These are phyloP conservation scores for Cadophora gregata DNA, from an alignment of 2,329 filamentous ascomycete species.

Conservation along the genomic window DNA sequence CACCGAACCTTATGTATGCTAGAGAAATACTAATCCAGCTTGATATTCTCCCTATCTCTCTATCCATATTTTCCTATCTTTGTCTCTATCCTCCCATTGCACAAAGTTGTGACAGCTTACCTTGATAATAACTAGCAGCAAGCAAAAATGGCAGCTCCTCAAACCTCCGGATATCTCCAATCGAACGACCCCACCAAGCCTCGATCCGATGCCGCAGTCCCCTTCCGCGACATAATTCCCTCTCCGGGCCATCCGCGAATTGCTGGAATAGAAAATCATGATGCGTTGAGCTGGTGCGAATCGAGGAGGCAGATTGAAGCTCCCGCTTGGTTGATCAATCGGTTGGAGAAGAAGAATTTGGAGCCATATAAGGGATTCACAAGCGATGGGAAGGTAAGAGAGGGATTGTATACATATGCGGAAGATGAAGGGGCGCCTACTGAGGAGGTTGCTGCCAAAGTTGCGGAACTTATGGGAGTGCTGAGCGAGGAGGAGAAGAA, in stretches of 20 bases:
- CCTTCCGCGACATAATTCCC: constrained; percentile 40
- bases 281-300: constrained; percentile 41
- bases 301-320: constrained; percentile 42
- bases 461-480: constrained; percentile 30
- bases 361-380: constrained; percentile 44
- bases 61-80: neutral
- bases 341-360: constrained; percentile 42
- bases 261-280: constrained; percentile 39
- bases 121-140: constrained; percentile 23
- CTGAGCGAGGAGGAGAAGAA: constrained; percentile 36
- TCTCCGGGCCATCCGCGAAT: constrained; percentile 37
- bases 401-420: constrained; percentile 37
- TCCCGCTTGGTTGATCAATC: constrained; percentile 42
- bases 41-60: constrained; percentile 2
- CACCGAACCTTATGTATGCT: constrained; percentile 26
- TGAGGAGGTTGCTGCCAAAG: constrained; percentile 33
- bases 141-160: constrained; percentile 36
- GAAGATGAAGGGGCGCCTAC: constrained; percentile 43
- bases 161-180: constrained; percentile 39
- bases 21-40: constrained; percentile 24
- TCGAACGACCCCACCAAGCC: constrained; percentile 38
- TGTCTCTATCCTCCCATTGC: neutral
- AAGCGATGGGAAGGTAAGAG: constrained; percentile 39
- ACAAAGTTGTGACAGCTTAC: constrained; percentile 15
- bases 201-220: constrained; percentile 40